phyloP scores from a whole-genome alignment of 2,329 filamentous ascomycete genomes.

The Aspergillus ibericus region DNA sequence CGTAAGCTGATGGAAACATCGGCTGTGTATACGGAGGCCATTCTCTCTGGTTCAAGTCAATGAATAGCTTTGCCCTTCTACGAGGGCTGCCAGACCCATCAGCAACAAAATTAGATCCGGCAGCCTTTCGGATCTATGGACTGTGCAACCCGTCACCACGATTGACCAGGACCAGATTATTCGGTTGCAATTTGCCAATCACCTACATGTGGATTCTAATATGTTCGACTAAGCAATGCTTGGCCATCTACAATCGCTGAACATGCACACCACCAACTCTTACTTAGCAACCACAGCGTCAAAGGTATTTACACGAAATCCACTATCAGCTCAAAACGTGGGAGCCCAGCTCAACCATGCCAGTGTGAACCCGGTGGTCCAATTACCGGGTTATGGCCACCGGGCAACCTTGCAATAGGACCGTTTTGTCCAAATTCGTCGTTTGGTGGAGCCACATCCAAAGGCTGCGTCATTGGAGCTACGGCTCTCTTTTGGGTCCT shows the following conservation, averaged over 20 bases:
- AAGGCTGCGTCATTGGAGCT: conserved; percentile 7
- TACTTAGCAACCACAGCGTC: background rate
- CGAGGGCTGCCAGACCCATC: too few relatives aligned
- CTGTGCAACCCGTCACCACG: too few relatives aligned
- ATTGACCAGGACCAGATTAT: background rate
- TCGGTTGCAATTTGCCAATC: background rate
- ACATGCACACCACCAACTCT: background rate
- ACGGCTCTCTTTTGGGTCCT: conserved; percentile 11
- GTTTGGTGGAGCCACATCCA: conserved; percentile 12
- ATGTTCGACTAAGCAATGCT: background rate
- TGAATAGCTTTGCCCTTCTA: too few relatives aligned
- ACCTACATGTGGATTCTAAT: too few relatives aligned
- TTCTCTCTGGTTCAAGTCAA: too few relatives aligned
- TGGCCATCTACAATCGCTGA: background rate
- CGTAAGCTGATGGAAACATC: conserved; percentile 15
- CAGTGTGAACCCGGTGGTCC: background rate
- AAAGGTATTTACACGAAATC: background rate
- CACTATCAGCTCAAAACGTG: background rate
- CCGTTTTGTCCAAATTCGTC: conserved; percentile 20
- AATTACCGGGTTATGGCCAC: conserved; percentile 13
- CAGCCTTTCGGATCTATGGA: too few relatives aligned
- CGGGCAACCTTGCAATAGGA: conserved; percentile 15
- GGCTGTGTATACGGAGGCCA: background rate
- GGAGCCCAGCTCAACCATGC: background rate
- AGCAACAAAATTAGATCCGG: too few relatives aligned